Evolutionary conservation across 768 basidiomycete genomes (phyloP).

Genomic region (Sarcodon sp.): DNA sequence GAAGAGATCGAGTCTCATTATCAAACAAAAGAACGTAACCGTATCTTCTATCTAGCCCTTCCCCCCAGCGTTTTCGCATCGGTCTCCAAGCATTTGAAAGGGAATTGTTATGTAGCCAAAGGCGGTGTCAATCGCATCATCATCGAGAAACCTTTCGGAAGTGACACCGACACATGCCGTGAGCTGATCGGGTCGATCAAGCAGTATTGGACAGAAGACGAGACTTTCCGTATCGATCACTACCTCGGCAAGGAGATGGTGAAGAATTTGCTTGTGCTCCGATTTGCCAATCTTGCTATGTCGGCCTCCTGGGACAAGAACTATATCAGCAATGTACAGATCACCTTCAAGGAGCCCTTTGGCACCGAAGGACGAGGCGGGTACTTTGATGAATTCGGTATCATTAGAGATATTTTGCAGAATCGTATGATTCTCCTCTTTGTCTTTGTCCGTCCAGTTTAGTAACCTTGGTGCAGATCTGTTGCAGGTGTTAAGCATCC

Average conservation of each 20-base stretch:
- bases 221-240: constrained; percentile 98
- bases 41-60: constrained; percentile 94
- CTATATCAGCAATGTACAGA: constrained; percentile 92
- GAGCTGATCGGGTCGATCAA: constrained; percentile 71
- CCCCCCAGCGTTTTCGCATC: constrained; percentile 94
- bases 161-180: constrained; percentile 78
- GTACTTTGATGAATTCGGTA: constrained; percentile 99
- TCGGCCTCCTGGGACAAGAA: constrained; percentile 91
- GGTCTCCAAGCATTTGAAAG: constrained; percentile 74
- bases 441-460: not conserved
- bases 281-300: constrained; percentile 91
- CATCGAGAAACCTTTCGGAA: constrained; percentile 98
- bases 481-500: constrained; percentile 84
- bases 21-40: constrained; percentile 50
- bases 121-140: constrained; percentile 83
- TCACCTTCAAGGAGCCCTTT: constrained; percentile 99
- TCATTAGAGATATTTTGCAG: constrained; percentile 94
- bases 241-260: constrained; percentile 99
- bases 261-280: constrained; percentile 91
- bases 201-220: constrained; percentile 86
- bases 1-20: constrained; percentile 68
- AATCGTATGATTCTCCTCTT: constrained; percentile 62
- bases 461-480: constrained; percentile 44
- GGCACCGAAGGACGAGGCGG: constrained; percentile 99
- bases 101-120: constrained; percentile 55